A percentile compares a stretch with the other conserved stretches of the same genome.
Evolutionary conservation across 345 rosid species (phyloP).

Genomic region (Gossypium australe): DNA sequence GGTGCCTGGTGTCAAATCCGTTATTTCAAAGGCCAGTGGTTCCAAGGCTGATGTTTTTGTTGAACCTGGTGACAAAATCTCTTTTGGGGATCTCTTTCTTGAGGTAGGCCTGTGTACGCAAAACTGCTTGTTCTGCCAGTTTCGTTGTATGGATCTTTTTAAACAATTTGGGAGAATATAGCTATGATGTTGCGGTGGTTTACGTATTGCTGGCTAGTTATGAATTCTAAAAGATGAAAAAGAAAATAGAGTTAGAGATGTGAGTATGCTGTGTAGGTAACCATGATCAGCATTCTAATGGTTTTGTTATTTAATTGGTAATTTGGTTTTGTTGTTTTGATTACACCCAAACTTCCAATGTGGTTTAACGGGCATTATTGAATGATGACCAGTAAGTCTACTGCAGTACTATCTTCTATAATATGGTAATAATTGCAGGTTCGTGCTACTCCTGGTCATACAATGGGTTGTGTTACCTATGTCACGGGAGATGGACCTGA

Average conservation of each 20-base stretch:
- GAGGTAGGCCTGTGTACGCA: constrained; percentile 38
- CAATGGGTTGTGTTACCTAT: constrained; percentile 86
- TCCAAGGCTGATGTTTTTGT: constrained; percentile 74
- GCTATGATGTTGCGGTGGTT: background rate
- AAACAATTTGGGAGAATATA: background rate
- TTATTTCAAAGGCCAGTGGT: constrained; percentile 75
- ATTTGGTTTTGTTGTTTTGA: background rate
- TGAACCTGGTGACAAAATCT: constrained; percentile 63
- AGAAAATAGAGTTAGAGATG: background rate
- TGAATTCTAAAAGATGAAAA: background rate
- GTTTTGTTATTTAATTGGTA: background rate
- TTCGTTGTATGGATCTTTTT: background rate
- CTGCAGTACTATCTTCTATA: background rate
- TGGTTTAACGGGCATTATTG: background rate
- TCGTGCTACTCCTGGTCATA: constrained; percentile 37
- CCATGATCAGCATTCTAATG: background rate
- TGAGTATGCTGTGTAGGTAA: background rate
- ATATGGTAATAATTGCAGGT: constrained; percentile 17
- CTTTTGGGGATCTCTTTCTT: constrained; percentile 59
- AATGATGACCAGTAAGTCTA: background rate
- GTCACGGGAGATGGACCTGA: constrained; percentile 75
- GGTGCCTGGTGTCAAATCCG: constrained; percentile 55
- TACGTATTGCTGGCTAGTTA: background rate
- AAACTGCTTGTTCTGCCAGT: background rate
- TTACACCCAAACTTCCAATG: background rate